phyloP scores from a whole-genome alignment of 345 rosid species.

The Eucalyptus curtisii region DNA sequence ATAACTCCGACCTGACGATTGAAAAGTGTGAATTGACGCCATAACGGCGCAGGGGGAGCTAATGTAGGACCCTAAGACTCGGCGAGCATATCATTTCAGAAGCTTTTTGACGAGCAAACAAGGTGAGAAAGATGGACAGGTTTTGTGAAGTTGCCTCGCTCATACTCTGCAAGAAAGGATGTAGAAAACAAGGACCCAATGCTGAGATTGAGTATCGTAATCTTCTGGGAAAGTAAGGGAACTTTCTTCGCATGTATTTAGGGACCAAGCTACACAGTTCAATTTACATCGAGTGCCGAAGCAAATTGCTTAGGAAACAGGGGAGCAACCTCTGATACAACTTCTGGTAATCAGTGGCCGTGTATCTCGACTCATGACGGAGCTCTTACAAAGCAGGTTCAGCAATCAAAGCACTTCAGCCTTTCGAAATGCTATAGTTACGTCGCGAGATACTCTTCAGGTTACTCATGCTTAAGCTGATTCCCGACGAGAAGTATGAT shows the following conservation, averaged over 20 bases:
- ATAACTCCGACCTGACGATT: not conserved
- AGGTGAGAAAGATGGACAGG: not conserved
- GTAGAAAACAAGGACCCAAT: not conserved
- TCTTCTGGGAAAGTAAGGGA: not conserved
- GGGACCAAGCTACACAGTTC: not conserved
- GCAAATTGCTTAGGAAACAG: not conserved
- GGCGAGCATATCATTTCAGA: not conserved
- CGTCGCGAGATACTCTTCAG: not conserved
- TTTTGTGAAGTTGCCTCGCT: not conserved
- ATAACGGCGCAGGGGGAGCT: not conserved
- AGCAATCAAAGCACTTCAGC: not conserved
- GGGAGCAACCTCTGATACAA: not conserved
- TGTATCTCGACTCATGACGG: not conserved
- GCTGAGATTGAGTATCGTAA: not conserved
- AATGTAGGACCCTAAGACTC: too few relatives aligned
- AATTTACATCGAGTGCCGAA: not conserved
- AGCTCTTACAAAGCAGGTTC: not conserved
- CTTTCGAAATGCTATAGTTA: not conserved
- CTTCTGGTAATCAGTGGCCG: not conserved
- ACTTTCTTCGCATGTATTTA: not conserved
- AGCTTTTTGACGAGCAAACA: not conserved
- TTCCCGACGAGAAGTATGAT: not conserved
- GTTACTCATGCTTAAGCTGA: not conserved
- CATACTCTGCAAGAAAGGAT: not conserved
- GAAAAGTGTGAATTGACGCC: not conserved